Conservation (phyloP, 176 grass and related monocot genomes). For the Stipa capillata region DNA sequence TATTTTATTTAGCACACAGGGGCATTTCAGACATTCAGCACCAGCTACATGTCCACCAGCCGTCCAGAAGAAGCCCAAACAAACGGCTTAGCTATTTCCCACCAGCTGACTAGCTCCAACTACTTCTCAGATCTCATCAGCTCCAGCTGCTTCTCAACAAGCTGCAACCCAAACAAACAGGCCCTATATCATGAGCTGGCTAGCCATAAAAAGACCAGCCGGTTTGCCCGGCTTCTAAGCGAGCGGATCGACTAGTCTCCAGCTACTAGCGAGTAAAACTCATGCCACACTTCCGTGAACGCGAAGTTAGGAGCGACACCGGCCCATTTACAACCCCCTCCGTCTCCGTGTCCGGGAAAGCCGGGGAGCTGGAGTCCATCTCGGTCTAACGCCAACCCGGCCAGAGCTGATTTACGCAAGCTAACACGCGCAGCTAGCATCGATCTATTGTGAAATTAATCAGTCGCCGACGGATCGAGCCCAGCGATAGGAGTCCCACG, state of each 20-base stretch:
- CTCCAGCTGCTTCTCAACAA: no score
- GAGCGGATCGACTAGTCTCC: neutral
- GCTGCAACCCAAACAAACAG: neutral
- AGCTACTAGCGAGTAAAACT: neutral
- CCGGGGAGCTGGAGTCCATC: neutral
- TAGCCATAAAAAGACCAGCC: constrained; percentile 6
- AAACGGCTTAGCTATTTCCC: no score
- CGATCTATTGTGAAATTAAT: no score
- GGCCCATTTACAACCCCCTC: neutral
- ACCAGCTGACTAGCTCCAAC: no score
- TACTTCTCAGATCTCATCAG: no score
- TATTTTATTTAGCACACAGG: no score
- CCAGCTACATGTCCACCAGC: no score
- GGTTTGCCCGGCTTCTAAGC: constrained; percentile 22
- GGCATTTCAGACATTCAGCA: no score
- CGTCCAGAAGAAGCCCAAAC: no score
- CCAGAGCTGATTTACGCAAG: constrained; percentile 10
- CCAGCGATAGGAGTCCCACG: constrained; percentile 48
- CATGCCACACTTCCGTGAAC: constrained; percentile 34
- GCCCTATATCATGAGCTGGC: no score
- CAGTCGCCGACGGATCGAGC: constrained; percentile 12
- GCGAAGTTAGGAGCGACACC: constrained; percentile 37
- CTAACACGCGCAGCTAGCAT: no score
- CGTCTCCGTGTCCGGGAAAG: constrained; percentile 7
- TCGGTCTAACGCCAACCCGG: neutral